Percentiles rank a stretch among this genome's conserved stretches.
Conservation (phyloP, 2,329 filamentous ascomycete genomes). For the Hymenoscyphus albidus region DNA sequence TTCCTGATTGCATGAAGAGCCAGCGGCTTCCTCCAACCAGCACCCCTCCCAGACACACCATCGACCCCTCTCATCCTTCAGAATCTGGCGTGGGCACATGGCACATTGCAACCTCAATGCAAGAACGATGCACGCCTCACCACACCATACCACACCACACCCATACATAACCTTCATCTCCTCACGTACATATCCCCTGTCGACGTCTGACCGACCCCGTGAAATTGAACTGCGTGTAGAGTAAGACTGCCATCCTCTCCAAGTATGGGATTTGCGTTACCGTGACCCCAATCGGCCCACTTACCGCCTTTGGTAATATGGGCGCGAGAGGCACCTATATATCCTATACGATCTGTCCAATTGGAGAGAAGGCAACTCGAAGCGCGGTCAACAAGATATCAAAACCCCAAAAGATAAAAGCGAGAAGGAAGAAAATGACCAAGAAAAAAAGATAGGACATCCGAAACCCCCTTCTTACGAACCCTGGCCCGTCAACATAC, state of each 20-base stretch:
- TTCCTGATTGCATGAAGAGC: slow-evolving; percentile 1
- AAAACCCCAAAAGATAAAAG: neutral
- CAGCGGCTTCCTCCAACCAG: neutral
- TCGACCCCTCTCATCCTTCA: neutral
- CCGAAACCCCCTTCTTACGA: neutral
- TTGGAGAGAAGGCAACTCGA: neutral
- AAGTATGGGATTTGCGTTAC: neutral
- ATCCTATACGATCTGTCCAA: neutral
- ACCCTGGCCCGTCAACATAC: neutral
- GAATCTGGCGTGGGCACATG: neutral
- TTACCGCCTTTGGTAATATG: neutral
- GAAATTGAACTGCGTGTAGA: neutral
- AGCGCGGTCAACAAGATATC: neutral
- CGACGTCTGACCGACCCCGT: neutral
- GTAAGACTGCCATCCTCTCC: neutral
- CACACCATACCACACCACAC: neutral
- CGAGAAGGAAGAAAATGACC: neutral
- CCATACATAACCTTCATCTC: neutral
- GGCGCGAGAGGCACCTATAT: neutral
- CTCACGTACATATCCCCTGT: no score
- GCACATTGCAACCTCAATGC: slow-evolving; percentile 6
- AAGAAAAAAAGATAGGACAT: neutral
- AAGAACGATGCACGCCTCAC: slow-evolving; percentile 1
- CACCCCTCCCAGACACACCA: neutral
- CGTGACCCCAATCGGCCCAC: neutral